A percentile compares a stretch with the other conserved stretches of the same genome.
phyloP scores from a whole-genome alignment of 2,329 filamentous ascomycete species.

The Calonectria hongkongensis region DNA sequence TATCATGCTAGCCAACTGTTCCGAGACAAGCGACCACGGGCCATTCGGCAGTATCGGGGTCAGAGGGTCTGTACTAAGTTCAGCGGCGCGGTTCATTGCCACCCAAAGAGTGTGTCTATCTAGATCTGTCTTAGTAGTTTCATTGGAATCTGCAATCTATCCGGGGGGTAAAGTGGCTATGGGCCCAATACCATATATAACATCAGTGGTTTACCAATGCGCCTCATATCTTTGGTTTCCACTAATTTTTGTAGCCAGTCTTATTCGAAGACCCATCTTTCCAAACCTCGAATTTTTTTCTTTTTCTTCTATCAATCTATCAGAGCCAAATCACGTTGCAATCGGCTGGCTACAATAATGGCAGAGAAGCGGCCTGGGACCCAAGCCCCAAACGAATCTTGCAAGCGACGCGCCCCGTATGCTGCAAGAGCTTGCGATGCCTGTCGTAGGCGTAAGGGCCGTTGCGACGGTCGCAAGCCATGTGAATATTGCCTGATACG shows the following conservation, averaged over 20 bases:
- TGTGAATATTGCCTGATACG: slow-evolving; percentile 8
- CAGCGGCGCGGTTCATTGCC: not conserved
- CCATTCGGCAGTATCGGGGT: not conserved
- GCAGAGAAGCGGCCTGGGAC: slow-evolving; percentile 2
- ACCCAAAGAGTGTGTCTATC: not conserved
- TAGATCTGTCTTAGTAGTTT: not conserved
- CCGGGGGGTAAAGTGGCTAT: not conserved
- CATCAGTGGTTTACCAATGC: not conserved
- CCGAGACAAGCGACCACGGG: not conserved
- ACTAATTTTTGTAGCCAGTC: not conserved
- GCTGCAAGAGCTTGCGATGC: slow-evolving; percentile 12
- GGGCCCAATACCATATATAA: not conserved
- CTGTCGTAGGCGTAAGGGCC: slow-evolving; percentile 19
- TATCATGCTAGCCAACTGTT: not conserved
- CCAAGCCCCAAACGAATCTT: slow-evolving; percentile 16
- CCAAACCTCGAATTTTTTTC: too few species aligned
- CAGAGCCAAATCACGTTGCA: too few species aligned
- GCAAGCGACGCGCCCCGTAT: slow-evolving; percentile 23
- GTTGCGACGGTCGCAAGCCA: slow-evolving; percentile 21
- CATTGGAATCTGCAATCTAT: not conserved
- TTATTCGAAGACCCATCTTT: not conserved
- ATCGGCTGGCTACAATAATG: not conserved
- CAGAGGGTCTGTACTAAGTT: slow-evolving; percentile 1
- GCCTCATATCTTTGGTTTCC: not conserved
- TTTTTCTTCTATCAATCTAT: too few species aligned